Base-by-base conservation (phyloP, 352 stramenopile genomes). In the Phytophthora sansomeana region DNA sequence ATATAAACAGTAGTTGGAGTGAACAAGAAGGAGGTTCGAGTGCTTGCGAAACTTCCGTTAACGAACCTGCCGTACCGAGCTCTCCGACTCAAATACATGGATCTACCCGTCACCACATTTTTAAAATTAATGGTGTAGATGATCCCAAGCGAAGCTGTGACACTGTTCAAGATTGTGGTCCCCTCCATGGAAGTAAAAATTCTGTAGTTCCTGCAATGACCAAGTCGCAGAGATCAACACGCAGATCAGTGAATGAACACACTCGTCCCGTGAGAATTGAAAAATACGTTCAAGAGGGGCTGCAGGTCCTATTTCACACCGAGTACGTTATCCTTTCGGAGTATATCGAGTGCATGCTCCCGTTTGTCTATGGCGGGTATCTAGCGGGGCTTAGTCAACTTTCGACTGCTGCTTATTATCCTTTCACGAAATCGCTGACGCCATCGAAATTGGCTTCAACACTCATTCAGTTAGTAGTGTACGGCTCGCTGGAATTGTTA, bases 311-410 rank as follows among this genome's bases (percentile, higher is more conserved):
- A 3, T 71, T 67, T 19, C 48, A 71, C 24, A 56, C 38, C 21
- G 55, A 71, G 32, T 71, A 71, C 33, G 26, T 71, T 14, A 52
- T 71, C 5, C 5, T 72, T 19, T 28, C 63, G 4, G 57, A 72
- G 42, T 72, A 72, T 29, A 43, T 72, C 35, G 63, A 72, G 57
- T 72, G 49, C 13, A 43, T 56, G 9, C 33, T 72, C 4, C 58
- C 63, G 11, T 16, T 71, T 7, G 14, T 71, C 9, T 71, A 71
- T 11, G 56, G 47, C 0, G 48, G 11, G 10, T 71, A 71, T 47
- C 48, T 71, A n/a, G 29, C 41, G 24, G 63, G 38, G 0, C 55
- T 71, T 21, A 66, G 49, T 6, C 56, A 49, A 3, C 48, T 71
- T 0, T 48, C 63, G 1, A 61, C 56, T 1, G 63, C 56, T 39